phyloP scores from a whole-genome alignment of 2,329 filamentous ascomycete genomes.

The Zymoseptoria ardabiliae region DNA sequence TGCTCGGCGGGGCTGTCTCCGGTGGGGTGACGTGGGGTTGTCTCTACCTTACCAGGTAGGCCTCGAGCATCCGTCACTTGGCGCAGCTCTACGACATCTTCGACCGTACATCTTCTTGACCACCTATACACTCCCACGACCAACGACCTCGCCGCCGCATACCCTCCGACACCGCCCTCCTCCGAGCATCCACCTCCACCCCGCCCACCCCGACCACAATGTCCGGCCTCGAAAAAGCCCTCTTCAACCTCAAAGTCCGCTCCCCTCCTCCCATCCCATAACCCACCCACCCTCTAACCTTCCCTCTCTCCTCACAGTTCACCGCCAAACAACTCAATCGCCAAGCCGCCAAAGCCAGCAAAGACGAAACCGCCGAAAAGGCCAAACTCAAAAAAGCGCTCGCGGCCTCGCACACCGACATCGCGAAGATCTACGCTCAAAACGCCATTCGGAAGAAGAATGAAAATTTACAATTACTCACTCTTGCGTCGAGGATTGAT shows the following conservation, averaged over 20 bases:
- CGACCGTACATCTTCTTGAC: neutral
- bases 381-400: conserved; percentile 58
- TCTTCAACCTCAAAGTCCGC: conserved; percentile 54
- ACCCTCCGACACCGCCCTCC: neutral
- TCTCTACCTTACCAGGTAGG: too few relatives aligned
- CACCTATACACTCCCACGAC: neutral
- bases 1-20: neutral
- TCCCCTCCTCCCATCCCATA: neutral
- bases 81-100: neutral
- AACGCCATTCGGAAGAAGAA: conserved; percentile 58
- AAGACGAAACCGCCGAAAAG: conserved; percentile 55
- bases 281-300: conserved; percentile 19
- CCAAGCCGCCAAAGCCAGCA: conserved; percentile 54
- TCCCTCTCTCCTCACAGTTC: conserved; percentile 38
- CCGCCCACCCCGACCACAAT: conserved; percentile 31
- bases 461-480: conserved; percentile 53
- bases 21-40: neutral
- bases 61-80: neutral
- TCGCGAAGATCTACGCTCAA: conserved; percentile 56
- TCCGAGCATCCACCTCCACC: neutral
- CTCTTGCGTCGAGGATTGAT: conserved; percentile 52
- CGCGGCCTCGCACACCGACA: conserved; percentile 50
- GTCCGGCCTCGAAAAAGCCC: conserved; percentile 55
- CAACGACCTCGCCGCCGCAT: neutral
- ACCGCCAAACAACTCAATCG: conserved; percentile 57